Conservation (phyloP, 768 basidiomycete species). For the Tylopilus felleus region DNA sequence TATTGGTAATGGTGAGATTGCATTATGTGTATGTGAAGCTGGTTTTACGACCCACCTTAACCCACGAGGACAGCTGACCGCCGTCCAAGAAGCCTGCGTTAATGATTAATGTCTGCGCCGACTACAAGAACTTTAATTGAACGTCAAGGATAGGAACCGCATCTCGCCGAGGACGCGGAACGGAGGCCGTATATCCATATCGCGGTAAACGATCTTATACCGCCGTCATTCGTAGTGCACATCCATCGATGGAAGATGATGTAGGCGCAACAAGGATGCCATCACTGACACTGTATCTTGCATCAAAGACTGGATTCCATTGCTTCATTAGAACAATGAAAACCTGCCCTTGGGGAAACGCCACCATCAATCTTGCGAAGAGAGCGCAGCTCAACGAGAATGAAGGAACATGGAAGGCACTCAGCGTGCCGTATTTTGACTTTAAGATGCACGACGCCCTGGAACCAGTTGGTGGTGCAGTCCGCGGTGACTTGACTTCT, state of each 20-base stretch:
- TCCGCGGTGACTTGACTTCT: slow-evolving; percentile 15
- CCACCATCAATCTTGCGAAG: slow-evolving; percentile 9
- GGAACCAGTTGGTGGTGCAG: not conserved
- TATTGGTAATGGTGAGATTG: not conserved
- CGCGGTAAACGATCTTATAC: slow-evolving; percentile 13
- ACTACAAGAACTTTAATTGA: slow-evolving; percentile 8
- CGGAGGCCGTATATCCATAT: slow-evolving; percentile 14
- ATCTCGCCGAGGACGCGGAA: slow-evolving; percentile 5
- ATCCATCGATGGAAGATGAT: slow-evolving; percentile 19
- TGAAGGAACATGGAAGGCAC: slow-evolving; percentile 12
- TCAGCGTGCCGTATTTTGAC: not conserved
- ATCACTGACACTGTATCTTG: slow-evolving; percentile 12
- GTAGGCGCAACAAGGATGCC: slow-evolving; percentile 8
- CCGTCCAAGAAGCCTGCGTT: slow-evolving; percentile 16
- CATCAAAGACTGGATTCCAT: slow-evolving; percentile 19
- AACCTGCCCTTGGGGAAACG: slow-evolving; percentile 19
- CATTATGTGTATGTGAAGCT: slow-evolving; percentile 19
- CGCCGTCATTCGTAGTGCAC: slow-evolving; percentile 3
- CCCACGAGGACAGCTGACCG: slow-evolving; percentile 27
- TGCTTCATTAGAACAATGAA: slow-evolving; percentile 27
- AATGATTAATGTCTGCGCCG: slow-evolving; percentile 13
- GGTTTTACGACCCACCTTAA: slow-evolving; percentile 28
- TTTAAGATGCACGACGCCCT: slow-evolving; percentile 2
- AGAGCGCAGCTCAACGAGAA: slow-evolving; percentile 7
- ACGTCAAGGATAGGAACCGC: slow-evolving; percentile 5